Conservation (phyloP, 176 grass and related monocot species). For the Oryza rufipogon region DNA sequence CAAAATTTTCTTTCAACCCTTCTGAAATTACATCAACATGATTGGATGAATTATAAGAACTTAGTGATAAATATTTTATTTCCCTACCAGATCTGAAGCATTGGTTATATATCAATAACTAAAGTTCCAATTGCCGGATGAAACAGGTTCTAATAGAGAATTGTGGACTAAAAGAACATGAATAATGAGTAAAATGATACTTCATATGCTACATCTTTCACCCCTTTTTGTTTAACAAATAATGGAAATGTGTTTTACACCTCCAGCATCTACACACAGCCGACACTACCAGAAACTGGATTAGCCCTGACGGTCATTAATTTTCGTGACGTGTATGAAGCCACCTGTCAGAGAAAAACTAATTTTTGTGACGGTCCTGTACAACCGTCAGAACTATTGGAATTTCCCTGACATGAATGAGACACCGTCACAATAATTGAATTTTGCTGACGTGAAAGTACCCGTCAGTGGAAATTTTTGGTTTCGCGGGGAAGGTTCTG, state of each 20-base stretch:
- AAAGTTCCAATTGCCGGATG: neutral
- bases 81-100: neutral
- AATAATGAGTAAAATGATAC: neutral
- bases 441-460: too few species aligned
- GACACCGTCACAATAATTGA: too few species aligned
- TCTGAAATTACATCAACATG: conserved; percentile 2
- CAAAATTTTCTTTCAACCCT: neutral
- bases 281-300: too few species aligned
- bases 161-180: neutral
- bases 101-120: neutral
- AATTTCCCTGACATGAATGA: too few species aligned
- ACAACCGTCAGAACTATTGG: too few species aligned
- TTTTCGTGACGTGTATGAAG: too few species aligned
- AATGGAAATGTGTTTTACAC: neutral
- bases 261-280: neutral
- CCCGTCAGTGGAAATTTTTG: too few species aligned
- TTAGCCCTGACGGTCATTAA: too few species aligned
- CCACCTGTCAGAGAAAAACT: too few species aligned
- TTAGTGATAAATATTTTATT: neutral
- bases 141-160: neutral
- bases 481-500: too few species aligned
- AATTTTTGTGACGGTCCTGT: too few species aligned
- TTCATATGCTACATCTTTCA: neutral
- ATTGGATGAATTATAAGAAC: neutral
- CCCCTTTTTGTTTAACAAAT: neutral